Percentiles rank a stretch among this genome's conserved stretches.
Evolutionary conservation across 129 eudicot species (phyloP).

Genomic region (Helianthus tuberosus): DNA sequence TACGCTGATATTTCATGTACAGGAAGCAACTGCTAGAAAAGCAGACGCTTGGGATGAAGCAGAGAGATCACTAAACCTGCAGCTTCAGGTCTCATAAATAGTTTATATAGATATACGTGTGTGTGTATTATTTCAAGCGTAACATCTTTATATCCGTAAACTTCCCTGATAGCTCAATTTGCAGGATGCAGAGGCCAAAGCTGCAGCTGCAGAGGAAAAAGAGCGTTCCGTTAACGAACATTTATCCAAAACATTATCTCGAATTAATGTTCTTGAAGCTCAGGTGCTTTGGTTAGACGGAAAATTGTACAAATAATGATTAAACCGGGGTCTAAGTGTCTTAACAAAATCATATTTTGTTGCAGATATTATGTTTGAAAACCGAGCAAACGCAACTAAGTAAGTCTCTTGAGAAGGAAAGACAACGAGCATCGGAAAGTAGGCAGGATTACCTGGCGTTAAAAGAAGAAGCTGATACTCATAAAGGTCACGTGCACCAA

Average conservation of each 20-base stretch:
- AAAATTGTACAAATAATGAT: not conserved
- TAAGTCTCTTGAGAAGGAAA: slow-evolving; percentile 88
- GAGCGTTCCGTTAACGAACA: slow-evolving; percentile 76
- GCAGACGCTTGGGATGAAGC: slow-evolving; percentile 92
- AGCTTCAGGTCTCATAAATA: slow-evolving; percentile 73
- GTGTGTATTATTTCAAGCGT: not conserved
- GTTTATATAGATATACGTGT: not conserved
- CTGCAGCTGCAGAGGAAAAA: slow-evolving; percentile 87
- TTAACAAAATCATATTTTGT: slow-evolving; percentile 33
- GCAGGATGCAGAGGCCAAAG: slow-evolving; percentile 95
- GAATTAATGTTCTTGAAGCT: slow-evolving; percentile 91
- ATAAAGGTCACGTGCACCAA: slow-evolving; percentile 65
- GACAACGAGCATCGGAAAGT: slow-evolving; percentile 81
- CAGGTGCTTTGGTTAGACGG: slow-evolving; percentile 58
- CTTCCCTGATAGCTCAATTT: slow-evolving; percentile 22
- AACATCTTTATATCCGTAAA: not conserved
- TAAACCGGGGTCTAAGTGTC: slow-evolving; percentile 1
- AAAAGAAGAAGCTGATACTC: slow-evolving; percentile 91
- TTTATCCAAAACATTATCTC: slow-evolving; percentile 78
- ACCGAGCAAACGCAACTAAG: slow-evolving; percentile 85
- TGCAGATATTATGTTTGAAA: slow-evolving; percentile 90
- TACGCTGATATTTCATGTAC: slow-evolving; percentile 15
- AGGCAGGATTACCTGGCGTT: slow-evolving; percentile 81
- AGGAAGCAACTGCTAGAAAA: slow-evolving; percentile 80
- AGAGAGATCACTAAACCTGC: slow-evolving; percentile 73